Evolutionary conservation across 129 eudicot genomes (phyloP).

Genomic region (Chrysanthemum seticuspe): DNA sequence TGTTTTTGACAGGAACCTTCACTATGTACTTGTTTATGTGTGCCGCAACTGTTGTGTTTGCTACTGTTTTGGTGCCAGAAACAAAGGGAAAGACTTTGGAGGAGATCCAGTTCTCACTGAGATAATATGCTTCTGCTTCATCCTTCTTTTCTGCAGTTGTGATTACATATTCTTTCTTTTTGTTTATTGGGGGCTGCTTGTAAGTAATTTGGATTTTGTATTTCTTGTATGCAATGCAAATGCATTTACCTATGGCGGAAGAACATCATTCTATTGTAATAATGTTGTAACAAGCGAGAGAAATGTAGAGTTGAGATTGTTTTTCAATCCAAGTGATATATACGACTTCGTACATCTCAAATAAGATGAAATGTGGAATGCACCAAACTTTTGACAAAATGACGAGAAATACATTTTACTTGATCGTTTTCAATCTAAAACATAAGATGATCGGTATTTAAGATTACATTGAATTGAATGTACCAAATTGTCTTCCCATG

Average conservation of each 20-base stretch:
- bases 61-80: constrained; percentile 75
- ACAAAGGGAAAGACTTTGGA: constrained; percentile 92
- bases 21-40: constrained; percentile 58
- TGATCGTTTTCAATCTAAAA: no score
- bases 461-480: no score
- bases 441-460: no score
- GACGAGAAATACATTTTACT: not conserved
- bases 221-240: constrained; percentile 25
- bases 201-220: constrained; percentile 13
- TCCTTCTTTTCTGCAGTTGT: not conserved
- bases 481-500: no score
- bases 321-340: not conserved
- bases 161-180: constrained; percentile 12
- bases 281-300: not conserved
- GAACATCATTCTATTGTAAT: constrained; percentile 8
- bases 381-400: not conserved
- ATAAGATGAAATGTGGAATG: not conserved
- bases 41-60: constrained; percentile 60
- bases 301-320: constrained; percentile 2
- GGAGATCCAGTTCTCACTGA: constrained; percentile 85
- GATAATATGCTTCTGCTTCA: constrained; percentile 36
- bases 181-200: constrained; percentile 1
- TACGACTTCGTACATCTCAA: not conserved
- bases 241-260: constrained; percentile 2
- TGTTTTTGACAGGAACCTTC: constrained; percentile 65